phyloP scores from a whole-genome alignment of 768 basidiomycete species.

The Leccinum imitatum region DNA sequence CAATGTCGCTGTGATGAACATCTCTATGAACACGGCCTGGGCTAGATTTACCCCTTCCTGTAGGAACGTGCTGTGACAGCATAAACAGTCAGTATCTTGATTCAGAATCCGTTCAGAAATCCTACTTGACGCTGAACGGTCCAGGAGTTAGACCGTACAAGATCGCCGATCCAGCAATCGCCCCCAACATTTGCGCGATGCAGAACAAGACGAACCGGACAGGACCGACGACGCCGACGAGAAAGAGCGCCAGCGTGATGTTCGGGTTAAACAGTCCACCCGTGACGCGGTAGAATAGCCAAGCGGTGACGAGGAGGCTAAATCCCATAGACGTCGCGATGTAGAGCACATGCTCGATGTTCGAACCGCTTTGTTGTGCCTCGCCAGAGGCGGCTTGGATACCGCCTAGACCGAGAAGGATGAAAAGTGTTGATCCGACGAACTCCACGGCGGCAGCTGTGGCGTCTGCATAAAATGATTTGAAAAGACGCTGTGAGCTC shows the following conservation, averaged over 20 bases:
- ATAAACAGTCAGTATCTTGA: constrained; percentile 4
- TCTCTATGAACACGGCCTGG: constrained; percentile 69
- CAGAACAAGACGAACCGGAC: constrained; percentile 58
- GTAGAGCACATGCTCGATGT: constrained; percentile 49
- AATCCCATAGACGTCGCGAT: constrained; percentile 61
- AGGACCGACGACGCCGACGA: constrained; percentile 54
- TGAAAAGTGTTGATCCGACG: constrained; percentile 59
- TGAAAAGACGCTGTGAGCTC: constrained; percentile 29
- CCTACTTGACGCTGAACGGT: constrained; percentile 52
- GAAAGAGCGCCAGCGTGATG: constrained; percentile 56
- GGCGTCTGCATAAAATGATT: constrained; percentile 38
- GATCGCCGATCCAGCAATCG: constrained; percentile 57
- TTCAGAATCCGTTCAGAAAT: constrained; percentile 11
- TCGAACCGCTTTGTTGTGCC: constrained; percentile 30
- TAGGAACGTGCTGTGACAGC: constrained; percentile 45
- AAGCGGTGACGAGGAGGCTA: constrained; percentile 59
- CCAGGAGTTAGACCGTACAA: constrained; percentile 55
- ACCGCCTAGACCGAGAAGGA: constrained; percentile 64
- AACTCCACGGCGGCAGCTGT: constrained; percentile 57
- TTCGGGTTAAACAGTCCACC: constrained; percentile 69
- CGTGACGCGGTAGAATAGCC: constrained; percentile 65
- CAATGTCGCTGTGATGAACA: constrained; percentile 57
- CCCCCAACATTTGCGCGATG: constrained; percentile 60
- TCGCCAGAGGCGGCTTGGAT: constrained; percentile 54
- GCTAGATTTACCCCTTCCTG: constrained; percentile 46